These are phyloP conservation scores for Tephrocybe sp. DNA, from an alignment of 768 basidiomycete genomes.

Conservation along the genomic window DNA sequence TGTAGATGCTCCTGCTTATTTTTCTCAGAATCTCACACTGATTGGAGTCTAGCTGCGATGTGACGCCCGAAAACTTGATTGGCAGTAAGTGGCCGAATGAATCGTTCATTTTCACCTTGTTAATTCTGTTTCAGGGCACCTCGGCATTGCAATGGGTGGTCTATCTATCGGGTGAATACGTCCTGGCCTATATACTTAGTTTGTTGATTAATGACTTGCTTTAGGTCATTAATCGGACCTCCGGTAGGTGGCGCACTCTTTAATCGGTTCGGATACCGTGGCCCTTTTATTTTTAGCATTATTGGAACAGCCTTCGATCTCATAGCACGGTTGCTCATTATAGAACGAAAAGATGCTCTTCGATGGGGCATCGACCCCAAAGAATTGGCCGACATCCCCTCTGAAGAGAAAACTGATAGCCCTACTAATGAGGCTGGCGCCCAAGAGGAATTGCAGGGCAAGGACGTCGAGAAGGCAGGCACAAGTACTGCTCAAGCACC, in stretches of 20 bases:
- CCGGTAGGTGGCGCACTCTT: slow-evolving; percentile 59
- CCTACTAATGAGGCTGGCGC: neutral
- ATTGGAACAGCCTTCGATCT: slow-evolving; percentile 49
- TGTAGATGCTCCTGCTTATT: slow-evolving; percentile 35
- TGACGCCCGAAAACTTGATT: slow-evolving; percentile 44
- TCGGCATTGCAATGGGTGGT: slow-evolving; percentile 62
- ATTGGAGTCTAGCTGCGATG: slow-evolving; percentile 46
- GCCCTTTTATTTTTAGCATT: slow-evolving; percentile 57
- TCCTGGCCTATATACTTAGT: too few relatives aligned
- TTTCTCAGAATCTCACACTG: neutral
- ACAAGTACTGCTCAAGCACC: neutral
- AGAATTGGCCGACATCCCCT: neutral
- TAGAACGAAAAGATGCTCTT: slow-evolving; percentile 54
- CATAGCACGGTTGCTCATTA: slow-evolving; percentile 51
- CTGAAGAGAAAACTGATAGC: neutral
- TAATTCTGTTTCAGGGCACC: slow-evolving; percentile 39
- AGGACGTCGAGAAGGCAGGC: neutral
- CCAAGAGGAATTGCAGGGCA: neutral
- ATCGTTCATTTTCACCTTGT: neutral
- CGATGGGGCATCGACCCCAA: slow-evolving; percentile 47
- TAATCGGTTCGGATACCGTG: slow-evolving; percentile 55
- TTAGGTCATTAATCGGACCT: slow-evolving; percentile 53
- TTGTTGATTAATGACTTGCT: too few relatives aligned
- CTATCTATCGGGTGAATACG: slow-evolving; percentile 48
- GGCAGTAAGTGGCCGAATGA: slow-evolving; percentile 41